Evolutionary conservation across 805 yeast genomes (phyloP).

Genomic region (Pichia phayaonensis): DNA sequence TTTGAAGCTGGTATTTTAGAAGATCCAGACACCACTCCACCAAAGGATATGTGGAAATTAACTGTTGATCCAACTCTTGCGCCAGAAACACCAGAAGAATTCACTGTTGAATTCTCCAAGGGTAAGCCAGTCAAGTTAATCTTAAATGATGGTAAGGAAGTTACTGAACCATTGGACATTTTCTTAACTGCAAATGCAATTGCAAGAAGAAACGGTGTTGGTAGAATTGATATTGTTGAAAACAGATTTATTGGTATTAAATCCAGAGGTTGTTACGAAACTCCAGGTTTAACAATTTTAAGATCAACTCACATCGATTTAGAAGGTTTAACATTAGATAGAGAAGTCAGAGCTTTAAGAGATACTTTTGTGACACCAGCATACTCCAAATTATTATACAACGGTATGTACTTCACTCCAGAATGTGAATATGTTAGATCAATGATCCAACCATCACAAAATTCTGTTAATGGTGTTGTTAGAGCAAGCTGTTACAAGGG

Average conservation of each 20-base stretch:
- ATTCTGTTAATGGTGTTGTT: conserved; percentile 92
- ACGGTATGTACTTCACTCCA: conserved; percentile 97
- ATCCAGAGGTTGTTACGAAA: conserved; percentile 99
- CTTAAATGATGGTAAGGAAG: conserved; percentile 47
- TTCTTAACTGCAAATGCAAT: conserved; percentile 88
- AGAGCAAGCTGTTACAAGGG: conserved; percentile 95
- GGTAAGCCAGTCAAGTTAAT: conserved; percentile 84
- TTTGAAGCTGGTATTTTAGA: conserved; percentile 99
- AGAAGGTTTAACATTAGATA: conserved; percentile 94
- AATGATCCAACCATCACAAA: conserved; percentile 92
- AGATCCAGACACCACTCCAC: conserved; percentile 98
- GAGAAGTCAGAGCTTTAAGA: conserved; percentile 96
- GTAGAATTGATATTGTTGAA: conserved; percentile 98
- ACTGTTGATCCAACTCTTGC: conserved; percentile 95
- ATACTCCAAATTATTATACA: conserved; percentile 85
- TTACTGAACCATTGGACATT: conserved; percentile 85
- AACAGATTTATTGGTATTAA: conserved; percentile 98
- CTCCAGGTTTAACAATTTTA: conserved; percentile 94
- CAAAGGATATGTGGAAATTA: conserved; percentile 99
- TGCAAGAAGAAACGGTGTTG: conserved; percentile 99
- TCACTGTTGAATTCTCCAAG: conserved; percentile 70
- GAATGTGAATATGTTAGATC: conserved; percentile 94
- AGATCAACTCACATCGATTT: conserved; percentile 92
- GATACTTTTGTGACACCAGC: conserved; percentile 92
- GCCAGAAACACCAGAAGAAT: conserved; percentile 87